These are phyloP conservation scores for Canna indica DNA, from an alignment of 176 grass and related monocot species.

Conservation along the genomic window DNA sequence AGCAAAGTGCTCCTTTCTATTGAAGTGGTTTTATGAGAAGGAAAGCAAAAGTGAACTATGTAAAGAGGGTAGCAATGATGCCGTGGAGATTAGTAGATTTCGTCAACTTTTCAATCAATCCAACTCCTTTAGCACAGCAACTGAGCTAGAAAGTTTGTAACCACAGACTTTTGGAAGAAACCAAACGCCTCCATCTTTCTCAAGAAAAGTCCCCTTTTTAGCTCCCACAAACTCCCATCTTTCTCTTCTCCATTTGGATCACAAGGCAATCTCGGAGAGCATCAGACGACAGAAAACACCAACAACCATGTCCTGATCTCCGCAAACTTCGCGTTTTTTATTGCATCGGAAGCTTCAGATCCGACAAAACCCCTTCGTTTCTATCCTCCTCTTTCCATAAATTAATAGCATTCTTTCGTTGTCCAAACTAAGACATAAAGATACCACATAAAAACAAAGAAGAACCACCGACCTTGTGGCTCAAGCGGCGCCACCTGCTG, in stretches of 20 bases:
- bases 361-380: constrained; percentile 13
- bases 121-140: constrained; percentile 13
- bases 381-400: background rate
- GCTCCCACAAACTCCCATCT: constrained; percentile 6
- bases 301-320: constrained; percentile 3
- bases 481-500: constrained; percentile 24
- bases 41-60: constrained; percentile 12
- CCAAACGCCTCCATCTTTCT: background rate
- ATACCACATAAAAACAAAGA: background rate
- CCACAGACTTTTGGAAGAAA: constrained; percentile 20
- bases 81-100: constrained; percentile 2
- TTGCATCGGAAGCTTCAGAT: constrained; percentile 9
- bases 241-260: background rate
- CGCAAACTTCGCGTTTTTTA: background rate
- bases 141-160: constrained; percentile 25
- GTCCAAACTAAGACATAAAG: constrained; percentile 10
- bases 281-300: background rate
- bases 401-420: background rate
- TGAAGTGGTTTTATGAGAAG: background rate
- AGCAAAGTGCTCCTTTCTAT: constrained; percentile 13
- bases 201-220: constrained; percentile 12
- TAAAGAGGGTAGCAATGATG: constrained; percentile 33
- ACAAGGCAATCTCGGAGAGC: background rate
- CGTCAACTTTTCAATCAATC: constrained; percentile 15
- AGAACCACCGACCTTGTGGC: constrained; percentile 7